Conservation (phyloP, 257 asterid species). For the Coffea eugenioides region DNA sequence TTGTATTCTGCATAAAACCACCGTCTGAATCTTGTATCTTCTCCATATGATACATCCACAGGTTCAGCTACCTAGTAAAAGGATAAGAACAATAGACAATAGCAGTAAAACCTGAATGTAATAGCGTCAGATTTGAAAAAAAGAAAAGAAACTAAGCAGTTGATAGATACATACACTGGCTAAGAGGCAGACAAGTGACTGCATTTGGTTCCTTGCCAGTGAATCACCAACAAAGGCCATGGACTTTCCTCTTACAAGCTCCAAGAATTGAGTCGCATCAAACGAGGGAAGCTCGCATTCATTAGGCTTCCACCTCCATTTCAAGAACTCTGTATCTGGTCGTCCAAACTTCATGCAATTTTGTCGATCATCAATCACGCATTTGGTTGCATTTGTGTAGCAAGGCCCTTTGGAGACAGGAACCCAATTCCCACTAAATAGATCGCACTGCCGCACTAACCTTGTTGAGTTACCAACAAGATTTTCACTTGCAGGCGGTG, state of each 20-base stretch:
- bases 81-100: too few relatives aligned
- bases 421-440: slow-evolving; percentile 57
- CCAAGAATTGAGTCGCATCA: slow-evolving; percentile 57
- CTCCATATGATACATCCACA: slow-evolving; percentile 37
- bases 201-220: slow-evolving; percentile 70
- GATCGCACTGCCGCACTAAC: slow-evolving; percentile 22
- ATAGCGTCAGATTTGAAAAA: too few relatives aligned
- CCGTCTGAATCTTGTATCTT: slow-evolving; percentile 43
- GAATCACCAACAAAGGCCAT: slow-evolving; percentile 86
- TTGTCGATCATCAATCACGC: slow-evolving; percentile 38
- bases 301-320: slow-evolving; percentile 46
- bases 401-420: slow-evolving; percentile 53
- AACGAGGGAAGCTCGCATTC: slow-evolving; percentile 54
- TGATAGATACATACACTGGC: slow-evolving; percentile 43
- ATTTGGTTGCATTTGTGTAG: slow-evolving; percentile 44
- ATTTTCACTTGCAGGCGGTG: background rate
- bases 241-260: slow-evolving; percentile 48
- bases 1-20: slow-evolving; percentile 47
- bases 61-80: slow-evolving; percentile 54
- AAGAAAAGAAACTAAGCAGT: too few relatives aligned
- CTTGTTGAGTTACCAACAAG: too few relatives aligned
- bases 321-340: slow-evolving; percentile 35
- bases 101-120: slow-evolving; percentile 19
- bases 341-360: slow-evolving; percentile 36
- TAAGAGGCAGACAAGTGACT: slow-evolving; percentile 69